Base-by-base conservation (phyloP, 2,329 filamentous ascomycete species). In the Neoascochyta sp. region DNA sequence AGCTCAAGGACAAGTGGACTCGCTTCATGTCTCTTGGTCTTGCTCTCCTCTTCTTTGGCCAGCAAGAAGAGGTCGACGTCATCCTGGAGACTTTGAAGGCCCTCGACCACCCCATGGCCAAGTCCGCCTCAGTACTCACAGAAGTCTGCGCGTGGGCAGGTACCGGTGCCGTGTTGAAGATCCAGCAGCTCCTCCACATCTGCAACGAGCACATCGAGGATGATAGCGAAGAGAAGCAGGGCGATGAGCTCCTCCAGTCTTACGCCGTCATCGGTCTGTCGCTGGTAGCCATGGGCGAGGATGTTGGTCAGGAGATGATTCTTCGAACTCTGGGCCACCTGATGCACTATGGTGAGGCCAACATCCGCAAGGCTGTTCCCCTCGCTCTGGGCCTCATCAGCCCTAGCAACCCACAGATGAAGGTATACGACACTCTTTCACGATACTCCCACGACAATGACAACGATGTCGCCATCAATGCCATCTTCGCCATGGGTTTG, bases 351-450 rank as follows among this genome's bases (percentile, higher is more conserved):
- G 92, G 93, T 43, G 90, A 95, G 64, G 76, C 89, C 58, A 96
- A 98, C 62, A 98, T 98, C 52, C 84, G 92, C 41, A 92, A 92
- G 59, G 90, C 89, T 12, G 92, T 98, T 16, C 92, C 92, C 19
- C 74, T 98, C 32, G 92, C 92, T 15, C 93, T 98, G 87, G 93
- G 89, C 54, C 76, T 98, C 32, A 83, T 98, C 58, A 95, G 86
- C 67, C 87, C 93, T 9, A 95, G 88, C 69, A 98, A 98, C 69
- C 92, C 92, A 8, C 93, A 98, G 64, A 98, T 98, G 90, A 98
- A 96, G 74, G 86, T 98, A 26, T 98, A 98, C 70, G 92, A 98
- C 64, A 98, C 92, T 1, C 73, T 98, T 8, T 98, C 92, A 29
- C 77, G 92, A 57, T 98, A 98, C 75, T 93, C 85, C 44, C 92